Evolutionary conservation across 352 stramenopile genomes (phyloP).

Genomic region (Pythium scleroteichum): DNA sequence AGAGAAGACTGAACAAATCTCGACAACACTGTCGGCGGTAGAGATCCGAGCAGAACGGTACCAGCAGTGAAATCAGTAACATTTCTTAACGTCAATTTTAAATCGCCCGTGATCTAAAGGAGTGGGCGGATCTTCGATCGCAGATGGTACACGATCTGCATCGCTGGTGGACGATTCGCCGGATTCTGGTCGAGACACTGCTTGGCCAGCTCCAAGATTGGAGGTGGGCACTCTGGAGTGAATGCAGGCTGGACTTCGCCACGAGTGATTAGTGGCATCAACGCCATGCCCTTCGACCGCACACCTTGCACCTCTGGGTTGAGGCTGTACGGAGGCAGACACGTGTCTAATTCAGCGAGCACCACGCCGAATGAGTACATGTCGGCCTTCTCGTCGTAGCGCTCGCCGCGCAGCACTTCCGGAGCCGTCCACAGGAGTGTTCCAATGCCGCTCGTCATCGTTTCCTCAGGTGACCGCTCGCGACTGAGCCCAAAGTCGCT

Average conservation of each 20-base stretch:
- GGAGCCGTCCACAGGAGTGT: constrained; percentile 31
- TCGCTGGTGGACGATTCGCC: constrained; percentile 30
- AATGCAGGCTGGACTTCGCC: constrained; percentile 38
- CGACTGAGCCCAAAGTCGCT: constrained; percentile 30
- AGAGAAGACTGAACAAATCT: no score
- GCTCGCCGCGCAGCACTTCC: constrained; percentile 30
- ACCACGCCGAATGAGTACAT: constrained; percentile 36
- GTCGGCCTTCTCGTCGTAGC: constrained; percentile 34
- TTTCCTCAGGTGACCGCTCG: constrained; percentile 4
- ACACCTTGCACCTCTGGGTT: background rate
- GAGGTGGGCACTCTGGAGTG: constrained; percentile 25
- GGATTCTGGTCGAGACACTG: constrained; percentile 37
- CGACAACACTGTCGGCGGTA: no score
- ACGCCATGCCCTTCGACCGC: constrained; percentile 21
- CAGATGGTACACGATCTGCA: constrained; percentile 27
- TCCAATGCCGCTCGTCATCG: constrained; percentile 36
- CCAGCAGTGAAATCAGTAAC: background rate
- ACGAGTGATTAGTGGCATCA: constrained; percentile 35
- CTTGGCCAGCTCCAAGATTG: constrained; percentile 33
- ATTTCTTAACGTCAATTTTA: background rate
- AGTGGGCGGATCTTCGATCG: constrained; percentile 22
- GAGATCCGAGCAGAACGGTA: no score
- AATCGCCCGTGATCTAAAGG: no score
- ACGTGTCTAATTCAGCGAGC: constrained; percentile 33
- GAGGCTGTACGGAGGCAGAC: constrained; percentile 15